Evolutionary conservation across 306 rosid species (phyloP), one percentile per base, ranked within the genome.

Genomic region (Rosa rugosa): DNA sequence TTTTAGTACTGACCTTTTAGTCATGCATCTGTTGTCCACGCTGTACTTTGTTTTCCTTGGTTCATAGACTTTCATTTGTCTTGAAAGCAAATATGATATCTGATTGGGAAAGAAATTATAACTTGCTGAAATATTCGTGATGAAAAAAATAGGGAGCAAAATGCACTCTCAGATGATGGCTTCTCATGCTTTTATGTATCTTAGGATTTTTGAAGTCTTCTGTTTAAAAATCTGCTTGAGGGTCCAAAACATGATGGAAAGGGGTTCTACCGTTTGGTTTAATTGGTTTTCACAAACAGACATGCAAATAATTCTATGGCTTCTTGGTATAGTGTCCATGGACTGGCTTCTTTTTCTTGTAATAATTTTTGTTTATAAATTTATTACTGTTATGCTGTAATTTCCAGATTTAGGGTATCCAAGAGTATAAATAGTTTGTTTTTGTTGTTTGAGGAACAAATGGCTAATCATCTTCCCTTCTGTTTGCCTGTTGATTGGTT

Each of bases 401-500:
- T 27, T 5, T 27, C 11, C 8, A 63, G 18, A 27, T 63, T 63
- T 16, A 60, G 66, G 11, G 41, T 63, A 11, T 31, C 12, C 31
- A 63, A 14, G 10, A 6, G 69, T 5, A 5, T 3, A 41, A 42
- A 23, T 42, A 45, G 36, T 44, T 23, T 42, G 53, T 4, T 42
- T n/a, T 44, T 69, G 5, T 45, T 44, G 2, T 65, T n/a, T 70
- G 20, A 22, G 74, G 56, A 46, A 69, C 6, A 44, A 27, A 41
- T 17, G 20, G 17, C 64, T 51, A 79, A 77, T 67, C 6, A 40
- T 66, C 31, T 56, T 75, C 75, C 47, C 82, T 53, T 80, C 66
- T 18, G 67, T 81, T 47, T 66, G 64, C 79, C 72, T 3, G 42
- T 68, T 77, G 36, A 42, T 51, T 80, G 72, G 22, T 80, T 56